Evolutionary conservation across 805 yeast genomes (phyloP), one percentile per base, ranked within the genome.

Genomic region (Saturnispora dispora): DNA sequence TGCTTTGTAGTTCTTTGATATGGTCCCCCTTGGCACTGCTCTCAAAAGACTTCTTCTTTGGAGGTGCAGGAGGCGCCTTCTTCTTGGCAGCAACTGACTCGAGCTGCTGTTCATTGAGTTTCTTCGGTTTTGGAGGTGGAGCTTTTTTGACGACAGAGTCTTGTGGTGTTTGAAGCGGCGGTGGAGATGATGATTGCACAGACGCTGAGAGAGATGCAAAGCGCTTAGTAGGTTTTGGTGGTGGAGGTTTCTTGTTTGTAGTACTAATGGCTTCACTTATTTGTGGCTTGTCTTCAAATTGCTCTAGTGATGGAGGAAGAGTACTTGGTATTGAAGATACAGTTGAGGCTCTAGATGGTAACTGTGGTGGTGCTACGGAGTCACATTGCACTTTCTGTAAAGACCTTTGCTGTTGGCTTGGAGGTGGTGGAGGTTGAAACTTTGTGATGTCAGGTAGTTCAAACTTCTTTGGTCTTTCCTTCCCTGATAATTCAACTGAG

Each of bases 1-100:
- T 58, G 7, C 59, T 54, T 45, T 67, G 71, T 28, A 67, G 48
- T 35, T 67, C 71, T 51, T 56, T 57, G 41, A 67, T 64, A 50
- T 65, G 68, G 32, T 48, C 46, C 3, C 65, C 67, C 3, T 39
- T 53, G 6, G 64, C 64, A 17, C 53, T 40, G 27, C 55, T 53
- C 41, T 51, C 48, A 15, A 48, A 55, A 10, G 32, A 17, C 15
- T 33, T 42, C 36, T 48, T 48, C 43, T 48, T 48, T 3, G 42
- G 51, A 11, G 53, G 44, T 53, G 45, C 43, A 42, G 53, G 53
- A n/a, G 52, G 52, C 13, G 47, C 49, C 37, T 51, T 51, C 23
- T 51, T 51, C 7, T 30, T 43, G 36, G 39, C 18, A 18, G 36
- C 37, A 15, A 18, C 45, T 3, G 48, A 57, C 60, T 41, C 55